Conservation (phyloP, 1,139 yeast species). For the Saccharomycopsis hybrid region DNA sequence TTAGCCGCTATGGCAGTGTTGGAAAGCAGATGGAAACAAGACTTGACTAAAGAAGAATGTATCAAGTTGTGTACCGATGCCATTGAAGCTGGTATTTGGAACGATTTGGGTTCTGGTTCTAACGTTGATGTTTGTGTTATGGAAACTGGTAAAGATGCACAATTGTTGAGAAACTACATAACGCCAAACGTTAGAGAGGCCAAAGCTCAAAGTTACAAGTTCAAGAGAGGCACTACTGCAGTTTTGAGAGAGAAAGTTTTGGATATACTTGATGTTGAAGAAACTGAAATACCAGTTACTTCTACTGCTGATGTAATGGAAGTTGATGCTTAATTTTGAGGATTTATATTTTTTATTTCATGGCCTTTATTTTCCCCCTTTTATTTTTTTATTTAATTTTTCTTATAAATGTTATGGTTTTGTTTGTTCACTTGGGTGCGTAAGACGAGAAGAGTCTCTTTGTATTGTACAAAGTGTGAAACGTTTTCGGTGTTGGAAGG, state of each 20-base stretch:
- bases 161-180: slow-evolving; percentile 74
- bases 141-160: slow-evolving; percentile 88
- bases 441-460: too few species aligned
- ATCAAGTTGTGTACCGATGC: slow-evolving; percentile 86
- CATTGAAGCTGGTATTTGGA: slow-evolving; percentile 97
- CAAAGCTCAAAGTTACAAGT: slow-evolving; percentile 78
- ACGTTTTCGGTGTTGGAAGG: too few species aligned
- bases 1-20: slow-evolving; percentile 97
- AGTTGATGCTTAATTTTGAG: slow-evolving; percentile 46
- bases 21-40: slow-evolving; percentile 80
- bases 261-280: slow-evolving; percentile 65
- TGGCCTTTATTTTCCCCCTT: too few species aligned
- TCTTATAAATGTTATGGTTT: too few species aligned
- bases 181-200: slow-evolving; percentile 84
- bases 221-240: slow-evolving; percentile 88
- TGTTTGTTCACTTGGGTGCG: too few species aligned
- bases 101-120: slow-evolving; percentile 97
- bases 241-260: slow-evolving; percentile 56
- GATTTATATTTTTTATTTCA: too few species aligned
- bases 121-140: slow-evolving; percentile 95
- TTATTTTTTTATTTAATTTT: too few species aligned
- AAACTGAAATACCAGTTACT: slow-evolving; percentile 41
- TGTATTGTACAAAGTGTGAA: too few species aligned
- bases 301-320: slow-evolving; percentile 54
- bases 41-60: slow-evolving; percentile 79